A percentile compares a stretch with the other conserved stretches of the same genome.
phyloP scores from a whole-genome alignment of 306 rosid species.

The Ziziphus jujuba region DNA sequence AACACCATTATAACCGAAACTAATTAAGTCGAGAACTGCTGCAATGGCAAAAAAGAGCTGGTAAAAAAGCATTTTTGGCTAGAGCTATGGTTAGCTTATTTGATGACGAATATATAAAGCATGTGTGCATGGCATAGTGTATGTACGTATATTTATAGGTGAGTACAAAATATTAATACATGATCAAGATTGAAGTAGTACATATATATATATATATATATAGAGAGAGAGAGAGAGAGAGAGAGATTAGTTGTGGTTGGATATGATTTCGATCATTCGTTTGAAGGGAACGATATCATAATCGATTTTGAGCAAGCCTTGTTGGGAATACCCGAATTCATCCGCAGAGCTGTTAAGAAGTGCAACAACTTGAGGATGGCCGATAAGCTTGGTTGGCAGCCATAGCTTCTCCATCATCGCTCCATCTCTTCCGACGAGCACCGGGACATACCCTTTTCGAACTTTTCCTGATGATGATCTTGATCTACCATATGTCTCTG shows the following conservation, averaged over 20 bases:
- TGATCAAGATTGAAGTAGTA: too few species aligned
- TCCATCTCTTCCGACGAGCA: constrained; percentile 39
- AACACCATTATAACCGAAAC: too few species aligned
- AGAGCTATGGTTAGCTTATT: too few species aligned
- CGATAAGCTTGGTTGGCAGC: constrained; percentile 34
- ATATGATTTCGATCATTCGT: constrained; percentile 21
- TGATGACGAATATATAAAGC: too few species aligned
- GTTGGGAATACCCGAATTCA: constrained; percentile 29
- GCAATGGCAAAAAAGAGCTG: too few species aligned
- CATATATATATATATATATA: not conserved
- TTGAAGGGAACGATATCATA: constrained; percentile 26
- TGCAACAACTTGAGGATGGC: constrained; percentile 33
- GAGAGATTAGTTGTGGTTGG: not conserved
- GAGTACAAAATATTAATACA: too few species aligned
- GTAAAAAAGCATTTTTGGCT: too few species aligned
- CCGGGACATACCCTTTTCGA: constrained; percentile 43
- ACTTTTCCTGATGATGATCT: not conserved
- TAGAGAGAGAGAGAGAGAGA: not conserved
- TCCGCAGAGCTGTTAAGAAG: constrained; percentile 29
- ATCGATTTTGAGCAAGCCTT: constrained; percentile 37
- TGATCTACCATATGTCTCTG: not conserved
- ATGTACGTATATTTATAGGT: too few species aligned
- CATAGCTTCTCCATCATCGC: constrained; percentile 27
- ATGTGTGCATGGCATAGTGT: too few species aligned
- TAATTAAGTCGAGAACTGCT: too few species aligned